These are phyloP conservation scores for Barbarea vulgaris DNA, from an alignment of 345 rosid genomes.

Conservation along the genomic window DNA sequence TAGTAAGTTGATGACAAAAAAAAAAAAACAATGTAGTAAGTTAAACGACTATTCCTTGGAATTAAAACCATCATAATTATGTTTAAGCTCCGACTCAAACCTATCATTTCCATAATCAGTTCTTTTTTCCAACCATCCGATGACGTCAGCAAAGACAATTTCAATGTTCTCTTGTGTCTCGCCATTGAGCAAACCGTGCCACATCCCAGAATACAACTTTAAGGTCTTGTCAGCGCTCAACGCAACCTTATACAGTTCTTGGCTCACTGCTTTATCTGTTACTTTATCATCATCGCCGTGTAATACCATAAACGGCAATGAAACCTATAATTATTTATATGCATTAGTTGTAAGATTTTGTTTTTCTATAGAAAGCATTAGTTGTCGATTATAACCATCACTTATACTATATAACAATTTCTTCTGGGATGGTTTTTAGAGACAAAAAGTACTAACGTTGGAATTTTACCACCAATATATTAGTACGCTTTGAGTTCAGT, in stretches of 20 bases:
- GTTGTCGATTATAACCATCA: not conserved
- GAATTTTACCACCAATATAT: not conserved
- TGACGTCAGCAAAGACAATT: conserved; percentile 63
- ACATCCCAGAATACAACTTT: conserved; percentile 78
- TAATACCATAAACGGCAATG: conserved; percentile 69
- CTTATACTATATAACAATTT: not conserved
- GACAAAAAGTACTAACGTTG: not conserved
- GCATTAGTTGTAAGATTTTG: not conserved
- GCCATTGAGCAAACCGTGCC: conserved; percentile 85
- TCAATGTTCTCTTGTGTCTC: conserved; percentile 65
- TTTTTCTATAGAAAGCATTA: too few relatives aligned
- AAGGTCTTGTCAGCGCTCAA: conserved; percentile 70
- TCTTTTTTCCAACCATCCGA: conserved; percentile 63
- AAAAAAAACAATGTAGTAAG: conserved; percentile 13
- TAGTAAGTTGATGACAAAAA: too few relatives aligned
- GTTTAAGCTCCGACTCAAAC: conserved; percentile 57
- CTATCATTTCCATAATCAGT: conserved; percentile 40
- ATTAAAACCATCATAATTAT: conserved; percentile 12
- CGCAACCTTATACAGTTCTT: conserved; percentile 53
- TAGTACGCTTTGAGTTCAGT: not conserved
- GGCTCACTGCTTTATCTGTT: conserved; percentile 71
- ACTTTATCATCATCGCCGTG: conserved; percentile 89
- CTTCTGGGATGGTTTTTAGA: not conserved
- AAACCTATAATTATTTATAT: conserved; percentile 46
- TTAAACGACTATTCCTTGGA: not conserved